Percentiles rank a stretch among this genome's conserved stretches.
phyloP scores from a whole-genome alignment of 768 basidiomycete genomes.

The Xerocomellus chrysenteron region DNA sequence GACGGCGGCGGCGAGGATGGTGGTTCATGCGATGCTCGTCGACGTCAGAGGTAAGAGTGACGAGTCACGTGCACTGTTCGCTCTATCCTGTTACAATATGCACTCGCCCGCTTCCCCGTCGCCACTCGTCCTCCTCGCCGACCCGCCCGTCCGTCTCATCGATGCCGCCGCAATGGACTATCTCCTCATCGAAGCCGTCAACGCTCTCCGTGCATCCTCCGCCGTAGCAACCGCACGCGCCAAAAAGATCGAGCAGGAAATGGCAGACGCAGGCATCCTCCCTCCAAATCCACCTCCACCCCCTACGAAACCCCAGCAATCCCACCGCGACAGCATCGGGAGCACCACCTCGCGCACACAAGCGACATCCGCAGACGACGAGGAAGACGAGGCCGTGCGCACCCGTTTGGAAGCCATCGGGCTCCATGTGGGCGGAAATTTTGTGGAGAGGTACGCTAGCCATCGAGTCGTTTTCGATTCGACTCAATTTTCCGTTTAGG shows the following conservation, averaged over 20 bases:
- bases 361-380: conserved; percentile 38
- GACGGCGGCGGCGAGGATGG: background rate
- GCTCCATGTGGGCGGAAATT: background rate
- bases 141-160: conserved; percentile 62
- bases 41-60: background rate
- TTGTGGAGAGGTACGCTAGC: background rate
- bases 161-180: conserved; percentile 80
- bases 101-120: conserved; percentile 24
- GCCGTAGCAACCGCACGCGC: conserved; percentile 63
- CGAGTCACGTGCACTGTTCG: background rate
- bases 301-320: conserved; percentile 34
- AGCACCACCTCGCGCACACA: conserved; percentile 25
- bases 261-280: conserved; percentile 75
- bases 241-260: conserved; percentile 71
- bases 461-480: background rate
- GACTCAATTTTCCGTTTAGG: conserved; percentile 37
- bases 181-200: conserved; percentile 79
- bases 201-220: conserved; percentile 72
- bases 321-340: conserved; percentile 36
- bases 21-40: conserved; percentile 3
- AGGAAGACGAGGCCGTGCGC: conserved; percentile 72
- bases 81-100: too few species aligned
- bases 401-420: conserved; percentile 70
- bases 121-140: conserved; percentile 51
- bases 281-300: conserved; percentile 48